Evolutionary conservation across 257 asterid genomes (phyloP), one percentile per base, ranked within the genome.

Genomic region (Fraxinus pennsylvanica): DNA sequence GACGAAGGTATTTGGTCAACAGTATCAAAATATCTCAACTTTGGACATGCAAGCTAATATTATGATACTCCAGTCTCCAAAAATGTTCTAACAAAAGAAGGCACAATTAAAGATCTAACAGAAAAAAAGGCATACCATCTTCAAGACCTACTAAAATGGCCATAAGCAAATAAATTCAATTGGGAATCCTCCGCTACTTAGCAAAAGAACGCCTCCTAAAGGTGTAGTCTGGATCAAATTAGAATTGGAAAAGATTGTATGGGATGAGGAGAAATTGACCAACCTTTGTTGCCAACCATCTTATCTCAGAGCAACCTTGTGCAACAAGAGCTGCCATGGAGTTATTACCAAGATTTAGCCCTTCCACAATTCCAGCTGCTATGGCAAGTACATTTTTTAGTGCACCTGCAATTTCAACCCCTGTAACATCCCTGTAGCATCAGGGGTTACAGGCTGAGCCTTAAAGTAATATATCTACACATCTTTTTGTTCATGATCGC

Each of bases 331-430:
- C 97, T 72, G 98, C 98, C 98, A 94, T 92, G 25, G 96, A 90
- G 84, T 94, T 94, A 82, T 94, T 94, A 38, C 97, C 98, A 33
- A 94, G 97, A 87, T 92, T 89, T 71, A 94, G 84, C 76, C 98
- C 98, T 84, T 88, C 98, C 67, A 94, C 98, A 39, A 94, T 94
- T 74, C 98, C 98, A 69, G 97, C 98, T 50, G 98, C 98, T 82
- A 94, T 94, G 57, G 98, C 98, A 36, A 94, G 92, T 72, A 94
- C 98, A 81, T 94, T 94, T 84, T 94, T 94, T 73, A 94, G 90
- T 52, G 98, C 97, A 89, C 98, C 98, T 74, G 96, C 94, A 86
- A 94, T 90, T 91, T 94, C 98, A 83, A 94, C 96, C 83, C 98
- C 98, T 87, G 91, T 87, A 85, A 94, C 94, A 86, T 94, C 98